phyloP scores from a whole-genome alignment of 2,329 filamentous ascomycete genomes.

The Curvularia sp. region DNA sequence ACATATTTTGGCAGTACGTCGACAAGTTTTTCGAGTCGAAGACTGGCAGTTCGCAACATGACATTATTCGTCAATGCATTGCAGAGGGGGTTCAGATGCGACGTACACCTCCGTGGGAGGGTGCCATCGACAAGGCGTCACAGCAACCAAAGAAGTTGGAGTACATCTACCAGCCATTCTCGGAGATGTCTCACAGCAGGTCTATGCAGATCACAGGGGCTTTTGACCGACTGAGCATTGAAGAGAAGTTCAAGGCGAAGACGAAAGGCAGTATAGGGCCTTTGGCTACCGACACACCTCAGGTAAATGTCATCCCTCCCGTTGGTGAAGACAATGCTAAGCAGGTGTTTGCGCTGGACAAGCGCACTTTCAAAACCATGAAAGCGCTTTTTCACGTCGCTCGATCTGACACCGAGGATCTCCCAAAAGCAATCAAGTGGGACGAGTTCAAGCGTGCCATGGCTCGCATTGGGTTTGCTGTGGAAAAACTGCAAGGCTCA shows the following conservation, averaged over 20 bases:
- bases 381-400: not conserved
- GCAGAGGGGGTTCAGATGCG: not conserved
- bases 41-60: not conserved
- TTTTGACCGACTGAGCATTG: conserved; percentile 3
- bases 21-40: not conserved
- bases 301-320: not conserved
- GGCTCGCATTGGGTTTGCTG: conserved; percentile 58
- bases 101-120: not conserved
- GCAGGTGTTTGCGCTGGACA: not conserved
- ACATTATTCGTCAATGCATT: not conserved
- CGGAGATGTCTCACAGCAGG: conserved; percentile 2
- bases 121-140: not conserved
- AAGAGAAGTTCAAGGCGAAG: conserved; percentile 15
- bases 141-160: not conserved
- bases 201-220: conserved; percentile 11
- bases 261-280: not conserved
- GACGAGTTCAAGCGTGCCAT: conserved; percentile 63
- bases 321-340: not conserved
- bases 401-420: conserved; percentile 26
- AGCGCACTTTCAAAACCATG: not conserved
- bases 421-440: conserved; percentile 61
- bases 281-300: not conserved
- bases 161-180: not conserved
- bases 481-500: conserved; percentile 66
- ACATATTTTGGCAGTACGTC: not conserved